phyloP scores from a whole-genome alignment of 2,329 filamentous ascomycete species.

The Colletotrichum sp. region DNA sequence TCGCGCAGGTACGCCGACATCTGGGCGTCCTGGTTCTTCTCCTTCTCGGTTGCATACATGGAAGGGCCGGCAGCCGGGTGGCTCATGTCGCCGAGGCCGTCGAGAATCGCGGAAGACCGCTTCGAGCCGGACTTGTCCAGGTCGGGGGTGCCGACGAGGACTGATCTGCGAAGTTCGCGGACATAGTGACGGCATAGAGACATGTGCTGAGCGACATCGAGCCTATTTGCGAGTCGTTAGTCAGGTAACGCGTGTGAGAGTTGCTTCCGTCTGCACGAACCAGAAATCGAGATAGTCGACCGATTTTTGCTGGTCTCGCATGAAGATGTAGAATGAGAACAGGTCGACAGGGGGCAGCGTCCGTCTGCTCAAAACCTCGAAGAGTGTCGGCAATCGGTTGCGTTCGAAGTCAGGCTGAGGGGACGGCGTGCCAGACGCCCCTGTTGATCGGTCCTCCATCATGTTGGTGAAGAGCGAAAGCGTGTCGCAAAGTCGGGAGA shows the following conservation, averaged over 20 bases:
- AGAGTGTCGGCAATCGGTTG: constrained; percentile 90
- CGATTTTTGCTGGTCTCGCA: constrained; percentile 97
- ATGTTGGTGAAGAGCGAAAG: constrained; percentile 16
- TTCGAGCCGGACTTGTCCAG: constrained; percentile 82
- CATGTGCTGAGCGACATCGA: constrained; percentile 99
- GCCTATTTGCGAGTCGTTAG: constrained; percentile 60
- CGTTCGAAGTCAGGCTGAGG: constrained; percentile 67
- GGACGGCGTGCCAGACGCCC: constrained; percentile 46
- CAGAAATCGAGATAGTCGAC: constrained; percentile 99
- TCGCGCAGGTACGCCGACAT: constrained; percentile 89
- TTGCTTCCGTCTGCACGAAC: constrained; percentile 54
- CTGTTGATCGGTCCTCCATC: constrained; percentile 38
- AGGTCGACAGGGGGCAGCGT: constrained; percentile 96
- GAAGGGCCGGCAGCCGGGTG: constrained; percentile 63
- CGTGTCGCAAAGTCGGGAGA: background rate
- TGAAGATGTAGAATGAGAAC: constrained; percentile 99
- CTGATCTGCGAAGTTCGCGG: constrained; percentile 89
- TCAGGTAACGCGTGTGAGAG: constrained; percentile 2
- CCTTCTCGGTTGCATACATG: constrained; percentile 70
- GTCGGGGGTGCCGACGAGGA: constrained; percentile 92
- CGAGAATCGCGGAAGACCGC: constrained; percentile 81
- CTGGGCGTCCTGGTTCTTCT: constrained; percentile 83
- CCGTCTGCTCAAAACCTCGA: constrained; percentile 91
- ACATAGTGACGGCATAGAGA: constrained; percentile 97
- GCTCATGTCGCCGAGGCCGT: constrained; percentile 71